Conservation (phyloP, 2,329 filamentous ascomycete species). For the Harringtonia lauricola region DNA sequence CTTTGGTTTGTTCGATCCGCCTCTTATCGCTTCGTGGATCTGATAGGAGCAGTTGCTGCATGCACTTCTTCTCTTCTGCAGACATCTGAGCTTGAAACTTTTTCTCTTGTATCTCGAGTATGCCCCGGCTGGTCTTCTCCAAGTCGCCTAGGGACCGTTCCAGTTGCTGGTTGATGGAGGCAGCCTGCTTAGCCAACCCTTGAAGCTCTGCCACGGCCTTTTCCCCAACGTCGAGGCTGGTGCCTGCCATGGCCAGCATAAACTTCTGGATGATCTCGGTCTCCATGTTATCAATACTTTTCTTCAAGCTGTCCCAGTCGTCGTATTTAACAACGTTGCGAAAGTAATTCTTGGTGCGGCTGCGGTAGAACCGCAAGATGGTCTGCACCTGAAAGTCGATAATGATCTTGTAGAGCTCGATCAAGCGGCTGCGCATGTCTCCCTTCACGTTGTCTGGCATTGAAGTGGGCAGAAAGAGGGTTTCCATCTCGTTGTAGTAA, state of each 20-base stretch:
- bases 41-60: slow-evolving; percentile 3
- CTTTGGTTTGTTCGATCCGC: slow-evolving; percentile 23
- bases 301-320: background rate
- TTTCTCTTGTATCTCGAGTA: background rate
- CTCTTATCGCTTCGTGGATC: slow-evolving; percentile 20
- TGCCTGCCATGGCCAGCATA: background rate
- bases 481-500: slow-evolving; percentile 4
- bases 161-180: background rate
- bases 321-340: slow-evolving; percentile 3
- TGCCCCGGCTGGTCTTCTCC: background rate
- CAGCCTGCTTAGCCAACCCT: background rate
- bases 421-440: background rate
- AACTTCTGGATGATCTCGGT: background rate
- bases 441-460: background rate
- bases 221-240: background rate
- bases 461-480: background rate
- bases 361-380: slow-evolving; percentile 5
- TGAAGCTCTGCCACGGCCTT: background rate
- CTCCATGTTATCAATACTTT: background rate
- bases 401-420: slow-evolving; percentile 4
- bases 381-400: slow-evolving; percentile 6
- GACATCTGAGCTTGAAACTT: background rate
- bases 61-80: slow-evolving; percentile 17
- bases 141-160: background rate
- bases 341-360: slow-evolving; percentile 2